Percentiles rank a stretch among this genome's conserved stretches.
These are phyloP conservation scores for Diaporthe sp. DNA, from an alignment of 2,329 filamentous ascomycete species.

Conservation along the genomic window DNA sequence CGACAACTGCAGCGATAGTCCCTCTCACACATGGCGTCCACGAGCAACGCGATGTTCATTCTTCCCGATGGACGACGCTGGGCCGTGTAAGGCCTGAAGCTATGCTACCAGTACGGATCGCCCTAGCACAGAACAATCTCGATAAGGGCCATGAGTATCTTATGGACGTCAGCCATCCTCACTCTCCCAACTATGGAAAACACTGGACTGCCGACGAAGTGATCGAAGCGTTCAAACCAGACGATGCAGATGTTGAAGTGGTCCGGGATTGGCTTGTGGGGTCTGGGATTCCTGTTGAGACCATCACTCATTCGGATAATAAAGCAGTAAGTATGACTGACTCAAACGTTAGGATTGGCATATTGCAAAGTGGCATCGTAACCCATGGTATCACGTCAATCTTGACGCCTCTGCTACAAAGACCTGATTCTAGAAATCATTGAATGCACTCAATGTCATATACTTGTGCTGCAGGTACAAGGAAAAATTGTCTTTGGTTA, in stretches of 20 bases:
- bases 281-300: slow-evolving; percentile 31
- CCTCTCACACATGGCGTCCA: slow-evolving; percentile 46
- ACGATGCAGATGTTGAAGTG: slow-evolving; percentile 47
- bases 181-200: slow-evolving; percentile 53
- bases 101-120: slow-evolving; percentile 48
- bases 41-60: slow-evolving; percentile 44
- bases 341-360: not conserved
- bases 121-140: slow-evolving; percentile 47
- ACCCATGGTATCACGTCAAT: not conserved
- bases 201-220: slow-evolving; percentile 54
- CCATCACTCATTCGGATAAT: slow-evolving; percentile 42
- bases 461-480: not conserved
- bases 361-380: not conserved
- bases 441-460: too few species aligned
- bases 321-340: slow-evolving; percentile 31
- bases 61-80: slow-evolving; percentile 47
- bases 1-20: slow-evolving; percentile 32
- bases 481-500: not conserved
- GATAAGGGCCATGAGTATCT: slow-evolving; percentile 46
- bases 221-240: slow-evolving; percentile 53
- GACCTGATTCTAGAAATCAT: not conserved
- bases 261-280: slow-evolving; percentile 45
- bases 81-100: slow-evolving; percentile 42
- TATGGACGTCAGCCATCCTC: slow-evolving; percentile 48
- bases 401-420: not conserved